Percentiles rank a stretch among this genome's conserved stretches.
Conservation (phyloP, 75 land plant species). For the Adiantum capillusveneris region DNA sequence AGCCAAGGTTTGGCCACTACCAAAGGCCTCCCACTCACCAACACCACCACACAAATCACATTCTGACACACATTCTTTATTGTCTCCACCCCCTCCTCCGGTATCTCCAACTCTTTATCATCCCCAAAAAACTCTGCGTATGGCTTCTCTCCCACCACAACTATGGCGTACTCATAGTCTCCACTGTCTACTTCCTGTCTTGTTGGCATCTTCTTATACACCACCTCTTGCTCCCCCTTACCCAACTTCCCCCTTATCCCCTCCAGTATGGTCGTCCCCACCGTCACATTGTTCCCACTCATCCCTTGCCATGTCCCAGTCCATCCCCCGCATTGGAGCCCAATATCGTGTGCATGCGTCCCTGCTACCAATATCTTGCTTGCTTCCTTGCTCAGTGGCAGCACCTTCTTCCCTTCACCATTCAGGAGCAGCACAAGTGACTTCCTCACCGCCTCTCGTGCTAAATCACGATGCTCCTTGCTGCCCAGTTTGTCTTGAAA, state of each 20-base stretch:
- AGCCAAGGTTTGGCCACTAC: constrained; percentile 60
- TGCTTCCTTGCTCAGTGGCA: constrained; percentile 58
- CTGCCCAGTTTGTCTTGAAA: constrained; percentile 16
- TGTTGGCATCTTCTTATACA: constrained; percentile 28
- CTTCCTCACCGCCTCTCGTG: constrained; percentile 82
- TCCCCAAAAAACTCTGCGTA: constrained; percentile 60
- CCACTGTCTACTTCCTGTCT: constrained; percentile 1
- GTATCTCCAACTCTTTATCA: constrained; percentile 40
- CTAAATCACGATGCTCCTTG: constrained; percentile 68
- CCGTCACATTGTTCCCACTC: constrained; percentile 28
- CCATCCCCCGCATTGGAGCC: constrained; percentile 89
- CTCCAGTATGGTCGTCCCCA: constrained; percentile 59
- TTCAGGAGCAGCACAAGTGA: constrained; percentile 75
- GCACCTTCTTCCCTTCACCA: constrained; percentile 28
- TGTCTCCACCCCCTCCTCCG: constrained; percentile 21
- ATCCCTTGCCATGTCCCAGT: constrained; percentile 75
- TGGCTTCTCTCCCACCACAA: constrained; percentile 62
- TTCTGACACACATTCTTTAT: constrained; percentile 45
- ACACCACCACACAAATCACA: constrained; percentile 47
- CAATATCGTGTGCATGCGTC: constrained; percentile 69
- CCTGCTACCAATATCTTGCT: constrained; percentile 75
- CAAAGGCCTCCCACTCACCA: constrained; percentile 65
- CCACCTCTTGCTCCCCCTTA: constrained; percentile 31
- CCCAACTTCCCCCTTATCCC: constrained; percentile 46
- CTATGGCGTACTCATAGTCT: constrained; percentile 42